Evolutionary conservation across 169 alveolate genomes (phyloP), one percentile per base, ranked within the genome.

Genomic region (Cryptosporidium baileyi): DNA sequence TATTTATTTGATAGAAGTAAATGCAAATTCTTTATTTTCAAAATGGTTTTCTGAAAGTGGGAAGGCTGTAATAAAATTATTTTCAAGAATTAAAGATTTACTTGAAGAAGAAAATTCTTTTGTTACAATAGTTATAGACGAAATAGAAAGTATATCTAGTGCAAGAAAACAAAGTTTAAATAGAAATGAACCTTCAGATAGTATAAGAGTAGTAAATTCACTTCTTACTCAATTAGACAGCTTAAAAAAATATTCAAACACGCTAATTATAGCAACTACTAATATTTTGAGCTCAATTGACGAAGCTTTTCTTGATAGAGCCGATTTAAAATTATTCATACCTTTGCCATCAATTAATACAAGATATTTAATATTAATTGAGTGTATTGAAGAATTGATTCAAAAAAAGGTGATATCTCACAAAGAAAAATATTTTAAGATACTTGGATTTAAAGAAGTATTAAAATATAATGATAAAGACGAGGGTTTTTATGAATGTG

Each of bases 11-110:
- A 63, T 93, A 9, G 94, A 92, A 41, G 80, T 93, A 11, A 91
- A 90, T 80, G 89, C 95, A 17, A 94, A 91, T 63, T 82, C 93
- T 7, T 80, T 93, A 7, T 91, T 93, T 60, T 91, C 95, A 24
- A 82, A 88, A 22, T 93, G 95, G 95, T 93, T 90, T 26, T 88
- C 93, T 19, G 96, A 93, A 80, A 89, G 93, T 44, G 96, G 96
- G n/a, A 93, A 93, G 65, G 80, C 90, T 26, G 93, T 91, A 9
- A 80, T 89, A 43, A 90, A 89, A 82, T 63, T 90, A 22, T 93
- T 93, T 59, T 74, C 89, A 15, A 80, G 63, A 28, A 90, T 92
- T 4, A 88, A 82, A 52, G 67, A 57, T 22, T 34, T 90, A 30
- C 80, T 92, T 32, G 93, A 90, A n/a, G 90, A 85, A 38, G 54